Percentiles rank a stretch among this genome's conserved stretches.
Evolutionary conservation across 176 grass and related monocot species (phyloP).

Genomic region (Neostapfia colusana): DNA sequence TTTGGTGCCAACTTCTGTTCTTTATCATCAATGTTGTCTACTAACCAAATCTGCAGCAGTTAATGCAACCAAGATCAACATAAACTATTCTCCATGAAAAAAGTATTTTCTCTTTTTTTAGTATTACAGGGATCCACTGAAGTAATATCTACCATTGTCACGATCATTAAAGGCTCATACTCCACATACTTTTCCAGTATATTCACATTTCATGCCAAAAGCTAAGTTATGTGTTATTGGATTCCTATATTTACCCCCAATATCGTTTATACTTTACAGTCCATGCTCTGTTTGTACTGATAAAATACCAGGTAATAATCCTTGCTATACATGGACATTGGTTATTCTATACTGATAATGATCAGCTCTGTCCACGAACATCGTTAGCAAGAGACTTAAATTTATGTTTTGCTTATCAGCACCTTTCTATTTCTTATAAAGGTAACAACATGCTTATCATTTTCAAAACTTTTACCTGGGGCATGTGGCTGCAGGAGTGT

Average conservation of each 20-base stretch:
- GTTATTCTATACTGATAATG: neutral
- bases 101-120: neutral
- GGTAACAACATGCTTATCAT: neutral
- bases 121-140: neutral
- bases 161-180: neutral
- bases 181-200: neutral
- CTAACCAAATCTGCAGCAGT: conserved; percentile 68
- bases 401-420: neutral
- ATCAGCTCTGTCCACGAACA: neutral
- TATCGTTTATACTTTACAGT: neutral
- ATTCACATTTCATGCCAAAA: conserved; percentile 22
- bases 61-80: neutral
- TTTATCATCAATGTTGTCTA: conserved; percentile 56
- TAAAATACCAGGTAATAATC: neutral
- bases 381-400: neutral
- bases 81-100: neutral
- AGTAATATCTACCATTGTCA: neutral
- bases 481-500: conserved; percentile 42
- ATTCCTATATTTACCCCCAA: neutral
- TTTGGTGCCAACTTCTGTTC: conserved; percentile 70
- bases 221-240: neutral
- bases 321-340: neutral
- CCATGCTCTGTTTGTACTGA: neutral
- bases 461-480: conserved; percentile 51
- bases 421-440: neutral